Conservation (phyloP, 2,329 filamentous ascomycete species). For the Cryphonectria parasitica region DNA sequence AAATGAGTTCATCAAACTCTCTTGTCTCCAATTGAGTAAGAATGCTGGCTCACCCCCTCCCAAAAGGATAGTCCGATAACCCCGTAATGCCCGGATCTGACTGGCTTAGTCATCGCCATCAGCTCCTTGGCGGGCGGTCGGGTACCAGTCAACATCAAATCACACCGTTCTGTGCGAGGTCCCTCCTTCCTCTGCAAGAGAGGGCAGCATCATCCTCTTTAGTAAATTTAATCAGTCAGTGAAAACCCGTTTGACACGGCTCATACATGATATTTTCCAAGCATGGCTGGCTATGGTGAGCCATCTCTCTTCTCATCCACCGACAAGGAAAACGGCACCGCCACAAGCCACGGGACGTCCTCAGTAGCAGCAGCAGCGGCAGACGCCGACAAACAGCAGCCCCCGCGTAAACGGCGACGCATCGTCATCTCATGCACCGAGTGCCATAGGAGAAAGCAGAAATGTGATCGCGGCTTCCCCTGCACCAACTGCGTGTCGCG, state of each 20-base stretch:
- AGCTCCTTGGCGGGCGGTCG: not conserved
- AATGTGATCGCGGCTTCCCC: slow-evolving; percentile 64
- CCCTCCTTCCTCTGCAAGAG: not conserved
- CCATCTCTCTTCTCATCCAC: slow-evolving; percentile 20
- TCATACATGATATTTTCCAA: not conserved
- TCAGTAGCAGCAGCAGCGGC: slow-evolving; percentile 1
- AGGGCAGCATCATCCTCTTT: not conserved
- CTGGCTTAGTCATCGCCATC: not conserved
- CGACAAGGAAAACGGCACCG: slow-evolving; percentile 7
- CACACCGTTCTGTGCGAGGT: not conserved
- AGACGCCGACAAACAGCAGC: slow-evolving; percentile 39
- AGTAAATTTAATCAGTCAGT: not conserved
- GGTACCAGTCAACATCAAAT: not conserved
- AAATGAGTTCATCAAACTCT: not conserved
- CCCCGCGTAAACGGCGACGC: slow-evolving; percentile 60
- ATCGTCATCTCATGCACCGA: slow-evolving; percentile 67
- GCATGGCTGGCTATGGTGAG: slow-evolving; percentile 14
- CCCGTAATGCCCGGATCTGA: not conserved
- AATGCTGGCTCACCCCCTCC: not conserved
- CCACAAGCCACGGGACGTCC: not conserved
- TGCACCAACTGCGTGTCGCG: slow-evolving; percentile 63
- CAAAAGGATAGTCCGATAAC: not conserved
- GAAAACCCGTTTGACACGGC: not conserved
- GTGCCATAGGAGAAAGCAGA: slow-evolving; percentile 67
- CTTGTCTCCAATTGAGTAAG: too few relatives aligned